Evolutionary conservation across 1,284 basidiomycete genomes (phyloP).

Genomic region (Malassezia globosa): DNA sequence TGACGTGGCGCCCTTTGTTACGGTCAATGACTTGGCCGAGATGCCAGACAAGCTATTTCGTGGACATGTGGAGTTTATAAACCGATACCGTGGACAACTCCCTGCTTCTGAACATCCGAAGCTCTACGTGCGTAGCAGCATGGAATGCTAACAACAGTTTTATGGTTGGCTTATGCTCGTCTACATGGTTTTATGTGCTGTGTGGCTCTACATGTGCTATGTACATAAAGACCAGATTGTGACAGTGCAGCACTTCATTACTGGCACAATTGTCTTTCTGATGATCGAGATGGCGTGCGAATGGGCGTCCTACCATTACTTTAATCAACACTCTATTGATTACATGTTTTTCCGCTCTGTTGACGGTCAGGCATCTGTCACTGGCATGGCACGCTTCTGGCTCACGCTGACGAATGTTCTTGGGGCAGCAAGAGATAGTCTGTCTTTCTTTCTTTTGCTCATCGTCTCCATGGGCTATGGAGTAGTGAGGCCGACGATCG

Average conservation of each 20-base stretch:
- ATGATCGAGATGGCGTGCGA: conserved; percentile 80
- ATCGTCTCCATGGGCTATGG: conserved; percentile 56
- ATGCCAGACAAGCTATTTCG: conserved; percentile 59
- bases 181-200: conserved; percentile 59
- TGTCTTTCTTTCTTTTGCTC: conserved; percentile 87
- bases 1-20: conserved; percentile 50
- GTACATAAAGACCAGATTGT: conserved; percentile 61
- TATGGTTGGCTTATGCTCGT: conserved; percentile 71
- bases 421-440: conserved; percentile 81
- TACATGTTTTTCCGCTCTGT: conserved; percentile 30
- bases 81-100: conserved; percentile 76
- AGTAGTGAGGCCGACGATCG: conserved; percentile 58
- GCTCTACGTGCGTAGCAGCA: conserved; percentile 60
- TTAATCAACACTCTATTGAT: conserved; percentile 37
- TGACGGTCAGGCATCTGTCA: conserved; percentile 23
- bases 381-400: conserved; percentile 29
- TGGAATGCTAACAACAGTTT: conserved; percentile 55
- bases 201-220: conserved; percentile 77
- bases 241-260: conserved; percentile 69
- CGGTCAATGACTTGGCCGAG: conserved; percentile 53
- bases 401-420: conserved; percentile 53
- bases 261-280: conserved; percentile 75
- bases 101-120: conserved; percentile 96
- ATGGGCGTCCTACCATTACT: conserved; percentile 36
- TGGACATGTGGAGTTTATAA: conserved; percentile 73